phyloP scores from a whole-genome alignment of 2,329 filamentous ascomycete species.

The Alternaria ethzedia region DNA sequence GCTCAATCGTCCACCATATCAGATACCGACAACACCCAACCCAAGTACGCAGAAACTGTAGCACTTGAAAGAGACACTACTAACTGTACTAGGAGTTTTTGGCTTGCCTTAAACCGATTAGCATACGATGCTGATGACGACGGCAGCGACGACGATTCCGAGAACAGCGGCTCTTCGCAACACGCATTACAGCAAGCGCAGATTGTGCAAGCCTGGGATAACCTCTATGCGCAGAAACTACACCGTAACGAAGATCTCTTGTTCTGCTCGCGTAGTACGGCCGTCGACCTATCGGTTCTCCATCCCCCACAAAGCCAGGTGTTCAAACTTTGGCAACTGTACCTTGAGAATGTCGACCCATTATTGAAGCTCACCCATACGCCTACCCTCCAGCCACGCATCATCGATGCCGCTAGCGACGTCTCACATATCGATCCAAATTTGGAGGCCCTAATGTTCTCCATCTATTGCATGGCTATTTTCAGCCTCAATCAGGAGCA shows the following conservation, averaged over 20 bases:
- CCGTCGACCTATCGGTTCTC: constrained; percentile 66
- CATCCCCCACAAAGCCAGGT: constrained; percentile 72
- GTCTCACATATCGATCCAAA: constrained; percentile 60
- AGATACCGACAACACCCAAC: background rate
- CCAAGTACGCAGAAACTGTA: constrained; percentile 1
- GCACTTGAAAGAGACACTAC: background rate
- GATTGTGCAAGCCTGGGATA: constrained; percentile 56
- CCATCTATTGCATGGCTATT: constrained; percentile 41
- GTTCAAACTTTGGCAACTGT: constrained; percentile 75
- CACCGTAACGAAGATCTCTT: constrained; percentile 58
- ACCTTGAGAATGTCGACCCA: constrained; percentile 58
- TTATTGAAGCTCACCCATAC: constrained; percentile 38
- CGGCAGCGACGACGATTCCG: constrained; percentile 1
- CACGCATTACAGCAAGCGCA: constrained; percentile 15
- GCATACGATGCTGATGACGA: constrained; percentile 5
- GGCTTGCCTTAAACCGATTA: constrained; percentile 31
- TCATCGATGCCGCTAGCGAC: constrained; percentile 65
- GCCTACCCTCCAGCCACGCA: constrained; percentile 57
- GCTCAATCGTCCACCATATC: background rate
- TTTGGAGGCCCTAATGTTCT: constrained; percentile 60
- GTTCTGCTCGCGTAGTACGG: constrained; percentile 58
- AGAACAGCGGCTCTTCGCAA: constrained; percentile 11
- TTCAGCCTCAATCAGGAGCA: constrained; percentile 64
- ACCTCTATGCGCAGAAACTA: constrained; percentile 24
- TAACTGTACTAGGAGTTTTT: constrained; percentile 25